A percentile compares a stretch with the other conserved stretches of the same genome.
Evolutionary conservation across 140 eudicot species (phyloP).

Genomic region (Oenanthe javanica): DNA sequence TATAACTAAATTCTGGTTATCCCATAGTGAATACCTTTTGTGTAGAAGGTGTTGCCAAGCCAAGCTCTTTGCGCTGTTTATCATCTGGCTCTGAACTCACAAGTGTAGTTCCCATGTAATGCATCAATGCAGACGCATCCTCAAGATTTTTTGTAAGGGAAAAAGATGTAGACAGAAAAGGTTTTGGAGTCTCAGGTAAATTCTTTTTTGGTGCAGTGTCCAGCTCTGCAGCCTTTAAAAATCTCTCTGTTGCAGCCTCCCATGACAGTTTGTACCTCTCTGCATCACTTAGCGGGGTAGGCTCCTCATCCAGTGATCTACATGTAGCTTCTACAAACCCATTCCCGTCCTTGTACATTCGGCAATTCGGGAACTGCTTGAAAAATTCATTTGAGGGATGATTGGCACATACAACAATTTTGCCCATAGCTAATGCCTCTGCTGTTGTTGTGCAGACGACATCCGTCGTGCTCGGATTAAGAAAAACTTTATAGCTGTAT

Average conservation of each 20-base stretch:
- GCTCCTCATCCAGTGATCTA: slow-evolving; percentile 59
- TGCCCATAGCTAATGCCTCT: slow-evolving; percentile 97
- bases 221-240: slow-evolving; percentile 55
- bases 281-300: slow-evolving; percentile 56
- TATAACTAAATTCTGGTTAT: neutral
- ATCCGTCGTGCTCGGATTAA: slow-evolving; percentile 97
- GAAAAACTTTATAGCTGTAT: slow-evolving; percentile 82
- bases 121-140: slow-evolving; percentile 84
- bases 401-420: slow-evolving; percentile 89
- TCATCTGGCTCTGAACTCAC: slow-evolving; percentile 62
- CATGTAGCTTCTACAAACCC: slow-evolving; percentile 67
- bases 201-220: slow-evolving; percentile 32
- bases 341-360: slow-evolving; percentile 56
- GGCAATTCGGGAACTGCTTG: slow-evolving; percentile 89
- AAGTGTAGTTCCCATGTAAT: slow-evolving; percentile 57
- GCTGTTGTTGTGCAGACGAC: slow-evolving; percentile 97
- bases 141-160: slow-evolving; percentile 44
- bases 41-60: slow-evolving; percentile 22
- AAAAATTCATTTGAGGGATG: slow-evolving; percentile 92
- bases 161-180: slow-evolving; percentile 51
- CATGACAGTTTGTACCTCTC: slow-evolving; percentile 86
- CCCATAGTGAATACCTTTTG: slow-evolving; percentile 3
- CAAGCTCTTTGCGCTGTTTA: slow-evolving; percentile 61
- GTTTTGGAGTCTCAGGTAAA: slow-evolving; percentile 29
- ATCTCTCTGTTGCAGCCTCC: slow-evolving; percentile 92